Evolutionary conservation across 2,329 filamentous ascomycete species (phyloP), one percentile per base, ranked within the genome.

Genomic region (Neonectria hederae): DNA sequence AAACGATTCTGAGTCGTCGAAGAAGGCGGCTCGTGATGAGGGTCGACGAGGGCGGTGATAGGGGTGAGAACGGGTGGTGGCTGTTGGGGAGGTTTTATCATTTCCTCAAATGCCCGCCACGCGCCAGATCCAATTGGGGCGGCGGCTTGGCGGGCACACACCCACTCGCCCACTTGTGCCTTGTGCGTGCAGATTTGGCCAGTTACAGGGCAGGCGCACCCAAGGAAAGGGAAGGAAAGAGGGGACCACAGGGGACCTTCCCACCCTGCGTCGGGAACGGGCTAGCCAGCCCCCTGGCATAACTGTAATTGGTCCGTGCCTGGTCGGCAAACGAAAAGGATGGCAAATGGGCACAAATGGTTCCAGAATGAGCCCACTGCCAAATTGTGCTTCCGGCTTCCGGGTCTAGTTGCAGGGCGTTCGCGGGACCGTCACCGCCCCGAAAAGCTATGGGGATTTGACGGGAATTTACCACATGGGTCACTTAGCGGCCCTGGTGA

Each of bases 311-410:
- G 61, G 61, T 32, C 61, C 55, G 54, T 62, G 60, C 60, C 26
- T 13, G n/a, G 21, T 52, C 38, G 57, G 59, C 54, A 65, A 65
- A 57, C 32, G 60, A 64, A 56, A 65, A 65, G 68, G 61, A 71
- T 65, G 65, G 61, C 24, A 54, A 59, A 56, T 59, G 57, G 42
- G 59, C 19, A 40, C 53, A 65, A 71, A 74, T 74, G 73, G 71
- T 70, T 68, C 69, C 70, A 78, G 73, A 76, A 78, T 79, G 76
- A 78, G 76, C 73, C 78, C 76, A 79, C 76, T 68, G 56, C 42
- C 58, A 63, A 69, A 66, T 63, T 68, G 66, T 63, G 54, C 62
- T 78, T 72, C 77, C 76, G 77, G 62, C 66, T 74, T 76, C 76
- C 76, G 76, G 62, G 58, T 46, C 69, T 69, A 71, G 56, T 46